A percentile compares a stretch with the other conserved stretches of the same genome.
Conservation (phyloP, 805 yeast genomes). For the Kuraishia ogatae region DNA sequence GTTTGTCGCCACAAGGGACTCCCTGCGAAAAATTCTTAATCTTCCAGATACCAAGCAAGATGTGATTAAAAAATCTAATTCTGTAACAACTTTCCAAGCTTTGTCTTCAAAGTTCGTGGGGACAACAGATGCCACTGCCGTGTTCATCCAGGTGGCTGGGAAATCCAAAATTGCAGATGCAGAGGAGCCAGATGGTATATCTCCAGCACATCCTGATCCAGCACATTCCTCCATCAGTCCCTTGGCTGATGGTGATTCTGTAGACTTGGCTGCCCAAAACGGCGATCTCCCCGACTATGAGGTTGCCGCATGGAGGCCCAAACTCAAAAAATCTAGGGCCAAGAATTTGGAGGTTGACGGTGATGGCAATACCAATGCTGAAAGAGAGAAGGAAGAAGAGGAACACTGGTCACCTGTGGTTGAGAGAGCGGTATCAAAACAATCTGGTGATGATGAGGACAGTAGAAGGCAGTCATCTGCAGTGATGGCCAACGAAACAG, state of each 20-base stretch:
- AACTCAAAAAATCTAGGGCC: background rate
- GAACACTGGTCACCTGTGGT: background rate
- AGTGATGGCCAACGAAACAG: constrained; percentile 7
- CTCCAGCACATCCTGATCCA: constrained; percentile 11
- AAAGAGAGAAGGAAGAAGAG: background rate
- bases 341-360: background rate
- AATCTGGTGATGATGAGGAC: background rate
- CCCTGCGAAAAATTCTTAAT: constrained; percentile 10
- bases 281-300: constrained; percentile 10
- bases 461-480: constrained; percentile 1
- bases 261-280: background rate
- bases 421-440: background rate
- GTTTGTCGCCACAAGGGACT: constrained; percentile 12
- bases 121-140: constrained; percentile 12
- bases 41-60: constrained; percentile 10
- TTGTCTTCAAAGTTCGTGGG: constrained; percentile 12
- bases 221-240: constrained; percentile 1
- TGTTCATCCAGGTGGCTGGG: constrained; percentile 10
- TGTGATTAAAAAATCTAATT: constrained; percentile 13
- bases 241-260: background rate
- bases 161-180: background rate
- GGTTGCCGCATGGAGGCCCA: constrained; percentile 10
- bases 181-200: constrained; percentile 4
- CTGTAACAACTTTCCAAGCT: constrained; percentile 14
- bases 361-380: background rate